Evolutionary conservation across 2,329 filamentous ascomycete species (phyloP), one percentile per base, ranked within the genome.

Genomic region (Aspergillus transmontanensis): DNA sequence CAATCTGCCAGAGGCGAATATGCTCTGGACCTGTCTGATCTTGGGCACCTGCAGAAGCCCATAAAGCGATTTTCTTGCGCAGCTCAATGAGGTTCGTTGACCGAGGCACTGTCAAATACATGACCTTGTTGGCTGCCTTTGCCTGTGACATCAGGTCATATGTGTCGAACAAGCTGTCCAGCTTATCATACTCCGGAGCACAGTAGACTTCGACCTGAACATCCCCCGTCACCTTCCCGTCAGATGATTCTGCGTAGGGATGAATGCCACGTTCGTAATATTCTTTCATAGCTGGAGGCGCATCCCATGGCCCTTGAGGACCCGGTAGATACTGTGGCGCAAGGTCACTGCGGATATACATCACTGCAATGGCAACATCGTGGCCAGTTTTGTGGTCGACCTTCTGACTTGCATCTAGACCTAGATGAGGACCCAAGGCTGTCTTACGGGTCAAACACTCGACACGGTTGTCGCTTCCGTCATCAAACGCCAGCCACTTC

Each of bases 401-500:
- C 26, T 81, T 74, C 57, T 82, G 80, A 4, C 74, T 76, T 0
- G 72, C 63, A 48, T 78, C 73, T 26, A 79, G 68, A 14, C 85
- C 85, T 66, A 86, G 80, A 59, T 86, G 84, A 6, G 74, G 75
- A 19, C 81, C 79, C 28, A 86, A 71, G 19, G 85, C 86, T 63
- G 85, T 82, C 66, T 84, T 85, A 43, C 80, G 80, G 0, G 86
- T 88, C 62, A 88, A 73, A 51, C 85, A 85, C 58, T 81, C 82
- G 36, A 89, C 85, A 57, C 82, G 81, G 61, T 85, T 85, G 36
- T 84, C 83, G 34, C 83, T 82, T 60, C 81, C 82, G 66, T 86
- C 84, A 36, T 85, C 82, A 66, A 88, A 89, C 39, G 81, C 82
- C 60, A 89, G 84, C 87, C 87, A 89, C 53, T 81, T 83, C 10